Percentiles rank a stretch among this genome's conserved stretches.
phyloP scores from a whole-genome alignment of 495 filamentous ascomycete genomes.

The Penicillium odoratum region DNA sequence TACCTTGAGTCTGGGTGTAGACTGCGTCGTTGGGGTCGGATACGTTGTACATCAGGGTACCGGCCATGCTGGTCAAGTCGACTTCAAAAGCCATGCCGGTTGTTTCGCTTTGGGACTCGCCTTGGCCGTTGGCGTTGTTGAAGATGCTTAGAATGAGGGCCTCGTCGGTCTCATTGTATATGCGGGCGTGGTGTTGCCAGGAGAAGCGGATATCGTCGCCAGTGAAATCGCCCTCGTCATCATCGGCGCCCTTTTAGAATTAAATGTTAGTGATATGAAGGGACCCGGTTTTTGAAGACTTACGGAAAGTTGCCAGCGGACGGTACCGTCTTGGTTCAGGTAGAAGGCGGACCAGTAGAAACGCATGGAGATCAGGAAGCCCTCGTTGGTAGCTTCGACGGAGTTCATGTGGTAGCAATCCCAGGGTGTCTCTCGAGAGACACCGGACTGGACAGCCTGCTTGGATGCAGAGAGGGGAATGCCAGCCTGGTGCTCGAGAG shows the following conservation, averaged over 20 bases:
- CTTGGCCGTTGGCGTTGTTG: slow-evolving; percentile 25
- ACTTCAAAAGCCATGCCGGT: slow-evolving; percentile 25
- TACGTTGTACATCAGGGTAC: slow-evolving; percentile 12
- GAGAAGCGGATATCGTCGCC: slow-evolving; percentile 25
- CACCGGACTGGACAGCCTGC: not conserved
- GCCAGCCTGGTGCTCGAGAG: slow-evolving; percentile 25
- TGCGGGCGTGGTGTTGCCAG: slow-evolving; percentile 34
- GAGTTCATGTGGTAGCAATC: slow-evolving; percentile 46
- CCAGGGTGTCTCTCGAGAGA: slow-evolving; percentile 22
- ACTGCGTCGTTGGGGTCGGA: slow-evolving; percentile 29
- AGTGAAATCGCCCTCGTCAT: slow-evolving; percentile 37
- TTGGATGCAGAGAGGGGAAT: slow-evolving; percentile 13
- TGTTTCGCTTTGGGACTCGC: slow-evolving; percentile 2
- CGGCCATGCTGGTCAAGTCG: slow-evolving; percentile 15
- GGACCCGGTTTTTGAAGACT: not conserved
- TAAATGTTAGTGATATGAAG: not conserved
- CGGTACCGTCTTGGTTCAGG: slow-evolving; percentile 27
- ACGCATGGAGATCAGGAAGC: slow-evolving; percentile 37
- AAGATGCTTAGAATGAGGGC: slow-evolving; percentile 25
- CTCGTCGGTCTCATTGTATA: slow-evolving; percentile 23
- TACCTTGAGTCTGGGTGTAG: slow-evolving; percentile 40
- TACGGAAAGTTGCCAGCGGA: slow-evolving; percentile 32
- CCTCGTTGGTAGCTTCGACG: slow-evolving; percentile 26
- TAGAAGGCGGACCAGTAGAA: slow-evolving; percentile 31
- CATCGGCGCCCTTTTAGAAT: slow-evolving; percentile 18